A percentile compares a stretch with the other conserved stretches of the same genome.
Evolutionary conservation across 345 rosid genomes (phyloP).

Genomic region (Citrus australasica): DNA sequence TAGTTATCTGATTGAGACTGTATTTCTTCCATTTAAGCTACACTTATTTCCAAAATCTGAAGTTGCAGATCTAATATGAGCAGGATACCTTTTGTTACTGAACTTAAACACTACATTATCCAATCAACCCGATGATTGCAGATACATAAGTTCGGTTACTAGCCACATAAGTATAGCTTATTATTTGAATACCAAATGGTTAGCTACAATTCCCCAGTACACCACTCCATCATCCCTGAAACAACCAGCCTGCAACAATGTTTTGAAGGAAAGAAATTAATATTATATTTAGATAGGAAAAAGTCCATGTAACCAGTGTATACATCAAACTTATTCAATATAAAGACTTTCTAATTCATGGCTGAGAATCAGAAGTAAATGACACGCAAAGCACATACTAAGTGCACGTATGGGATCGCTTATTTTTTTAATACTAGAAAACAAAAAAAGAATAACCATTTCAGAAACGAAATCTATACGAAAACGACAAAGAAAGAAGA

Average conservation of each 20-base stretch:
- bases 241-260: not conserved
- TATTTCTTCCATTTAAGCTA: slow-evolving; percentile 82
- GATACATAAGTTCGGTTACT: not conserved
- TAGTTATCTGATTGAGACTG: slow-evolving; percentile 90
- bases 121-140: not conserved
- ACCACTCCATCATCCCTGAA: not conserved
- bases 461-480: not conserved
- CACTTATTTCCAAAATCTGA: slow-evolving; percentile 23
- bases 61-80: slow-evolving; percentile 6
- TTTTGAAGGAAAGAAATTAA: not conserved
- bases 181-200: too few relatives aligned
- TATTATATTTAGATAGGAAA: not conserved
- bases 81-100: slow-evolving; percentile 11
- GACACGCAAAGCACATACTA: not conserved
- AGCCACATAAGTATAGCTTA: too few relatives aligned
- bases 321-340: not conserved
- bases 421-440: not conserved
- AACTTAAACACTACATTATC: not conserved
- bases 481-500: not conserved
- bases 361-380: not conserved
- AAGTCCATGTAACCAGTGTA: not conserved
- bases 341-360: not conserved
- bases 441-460: not conserved
- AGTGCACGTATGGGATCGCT: not conserved
- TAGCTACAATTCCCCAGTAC: not conserved